Percentiles rank a stretch among this genome's conserved stretches.
Evolutionary conservation across 129 eudicot species (phyloP).

Genomic region (Flaveria trinervia): DNA sequence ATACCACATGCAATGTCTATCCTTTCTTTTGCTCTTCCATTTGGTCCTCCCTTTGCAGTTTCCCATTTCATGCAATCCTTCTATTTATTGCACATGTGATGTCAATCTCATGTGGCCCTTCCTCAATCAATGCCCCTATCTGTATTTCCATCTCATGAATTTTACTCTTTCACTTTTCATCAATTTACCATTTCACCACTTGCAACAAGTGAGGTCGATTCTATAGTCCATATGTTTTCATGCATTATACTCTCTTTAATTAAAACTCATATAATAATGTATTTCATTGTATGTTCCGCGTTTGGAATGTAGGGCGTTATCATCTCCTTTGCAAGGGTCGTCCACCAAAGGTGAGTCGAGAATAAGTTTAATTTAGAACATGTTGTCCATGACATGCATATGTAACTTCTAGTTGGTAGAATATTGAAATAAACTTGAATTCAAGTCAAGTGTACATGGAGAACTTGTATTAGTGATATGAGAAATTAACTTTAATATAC

Average conservation of each 20-base stretch:
- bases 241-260: neutral
- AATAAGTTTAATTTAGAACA: neutral
- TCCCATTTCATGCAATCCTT: slow-evolving; percentile 32
- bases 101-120: slow-evolving; percentile 46
- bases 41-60: slow-evolving; percentile 41
- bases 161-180: neutral
- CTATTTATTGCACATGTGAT: slow-evolving; percentile 30
- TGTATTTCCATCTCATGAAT: neutral
- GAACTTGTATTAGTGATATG: neutral
- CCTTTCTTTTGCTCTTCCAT: slow-evolving; percentile 35
- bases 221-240: neutral
- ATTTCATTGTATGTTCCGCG: too few species aligned
- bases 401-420: neutral
- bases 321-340: neutral
- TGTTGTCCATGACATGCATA: neutral
- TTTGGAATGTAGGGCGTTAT: neutral
- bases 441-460: neutral
- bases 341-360: neutral
- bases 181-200: slow-evolving; percentile 9
- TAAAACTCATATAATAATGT: neutral
- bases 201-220: neutral
- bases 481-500: neutral
- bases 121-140: slow-evolving; percentile 26
- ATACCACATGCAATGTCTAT: slow-evolving; percentile 35
- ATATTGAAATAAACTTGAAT: neutral